Evolutionary conservation across 768 basidiomycete genomes (phyloP), one percentile per base, ranked within the genome.

Genomic region (Boletus sensibilis): DNA sequence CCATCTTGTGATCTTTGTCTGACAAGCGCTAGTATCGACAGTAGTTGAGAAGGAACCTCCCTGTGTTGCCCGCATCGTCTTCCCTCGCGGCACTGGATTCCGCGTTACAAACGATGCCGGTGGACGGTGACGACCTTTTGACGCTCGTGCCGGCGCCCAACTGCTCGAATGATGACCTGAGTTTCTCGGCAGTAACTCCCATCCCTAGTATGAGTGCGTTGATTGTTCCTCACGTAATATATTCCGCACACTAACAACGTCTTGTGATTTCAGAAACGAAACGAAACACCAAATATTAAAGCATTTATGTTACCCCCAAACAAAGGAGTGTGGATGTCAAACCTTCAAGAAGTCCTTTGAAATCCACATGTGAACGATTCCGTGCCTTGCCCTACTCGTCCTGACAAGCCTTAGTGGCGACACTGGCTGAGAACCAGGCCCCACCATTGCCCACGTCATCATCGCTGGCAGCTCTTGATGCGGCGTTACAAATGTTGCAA

Each of bases 71-170:
- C 5, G n/a, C 50, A 23, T 67, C 65, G 18, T 57, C 51, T 38
- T 65, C 65, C 9, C 23, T 67, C 1, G 40, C 33, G 31, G n/a
- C 49, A 18, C 50, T 67, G 21, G 64, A 64, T 38, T 51, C 41
- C 7, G 53, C 55, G 5, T 41, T 64, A n/a, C 40, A 53, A 42
- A 39, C 23, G 23, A 57, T 50, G 53, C 20, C 29, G 13, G 21
- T 25, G 2, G 45, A 52, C 8, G 39, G 21, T 1, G 49, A 60
- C 21, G 39, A 52, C 42, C 52, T 52, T 29, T 46, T 67, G 34
- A 47, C 18, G 45, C 48, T 21, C 10, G 20, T 47, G 9, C 34
- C 43, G 9, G 18, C 31, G 20, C 39, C 43, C 42, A 11, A 42
- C 42, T 50, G 7, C 31, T 35, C 13, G 7, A 40, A 29, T 16